These are phyloP conservation scores for Crucibulum laeve DNA, from an alignment of 768 basidiomycete genomes.

Conservation along the genomic window DNA sequence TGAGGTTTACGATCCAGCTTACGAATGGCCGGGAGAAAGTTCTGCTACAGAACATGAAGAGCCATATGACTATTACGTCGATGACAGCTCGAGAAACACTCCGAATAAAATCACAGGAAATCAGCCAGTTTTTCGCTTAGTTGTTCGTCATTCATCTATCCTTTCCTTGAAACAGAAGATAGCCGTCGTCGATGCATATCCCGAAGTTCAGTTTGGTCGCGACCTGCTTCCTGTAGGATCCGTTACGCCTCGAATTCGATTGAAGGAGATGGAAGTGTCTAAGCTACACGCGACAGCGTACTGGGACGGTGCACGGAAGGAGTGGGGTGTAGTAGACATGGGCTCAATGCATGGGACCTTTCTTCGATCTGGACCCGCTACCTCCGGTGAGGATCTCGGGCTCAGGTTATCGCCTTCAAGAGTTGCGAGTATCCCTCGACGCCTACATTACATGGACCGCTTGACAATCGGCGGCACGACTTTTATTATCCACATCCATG, in stretches of 20 bases:
- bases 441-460: constrained; percentile 58
- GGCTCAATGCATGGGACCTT: constrained; percentile 85
- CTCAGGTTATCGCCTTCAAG: constrained; percentile 60
- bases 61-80: too few relatives aligned
- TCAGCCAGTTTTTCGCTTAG: constrained; percentile 43
- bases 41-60: background rate
- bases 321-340: constrained; percentile 81
- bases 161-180: constrained; percentile 46
- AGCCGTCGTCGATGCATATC: constrained; percentile 41
- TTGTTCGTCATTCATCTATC: constrained; percentile 53
- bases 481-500: constrained; percentile 69
- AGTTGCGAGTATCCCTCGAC: constrained; percentile 63
- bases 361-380: constrained; percentile 29
- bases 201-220: constrained; percentile 71
- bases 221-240: constrained; percentile 52
- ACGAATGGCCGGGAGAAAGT: constrained; percentile 56
- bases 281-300: constrained; percentile 76
- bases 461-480: constrained; percentile 68
- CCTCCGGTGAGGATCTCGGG: constrained; percentile 25
- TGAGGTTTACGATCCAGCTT: constrained; percentile 41
- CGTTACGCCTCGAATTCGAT: constrained; percentile 57
- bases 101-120: constrained; percentile 12
- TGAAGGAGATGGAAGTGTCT: constrained; percentile 83
- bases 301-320: constrained; percentile 54
- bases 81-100: background rate